A percentile compares a stretch with the other conserved stretches of the same genome.
Conservation (phyloP, 108 stramenopile genomes). For the Seminavis robusta region DNA sequence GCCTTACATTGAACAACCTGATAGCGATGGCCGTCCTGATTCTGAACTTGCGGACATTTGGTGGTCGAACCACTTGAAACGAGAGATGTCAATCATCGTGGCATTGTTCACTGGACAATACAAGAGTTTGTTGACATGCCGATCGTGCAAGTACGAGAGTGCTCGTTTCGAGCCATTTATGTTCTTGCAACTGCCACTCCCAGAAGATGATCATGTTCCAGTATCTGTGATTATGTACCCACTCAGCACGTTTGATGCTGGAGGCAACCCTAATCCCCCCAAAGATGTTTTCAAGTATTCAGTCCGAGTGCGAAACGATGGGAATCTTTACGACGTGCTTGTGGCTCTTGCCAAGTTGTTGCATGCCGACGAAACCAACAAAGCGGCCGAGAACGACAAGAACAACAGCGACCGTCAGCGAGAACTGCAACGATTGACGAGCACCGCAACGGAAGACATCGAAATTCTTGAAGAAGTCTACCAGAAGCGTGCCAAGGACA, state of each 20-base stretch:
- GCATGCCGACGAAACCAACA: slow-evolving; percentile 36
- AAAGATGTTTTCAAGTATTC: slow-evolving; percentile 63
- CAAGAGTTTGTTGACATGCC: slow-evolving; percentile 93
- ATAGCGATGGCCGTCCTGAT: slow-evolving; percentile 92
- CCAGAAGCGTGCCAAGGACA: slow-evolving; percentile 53
- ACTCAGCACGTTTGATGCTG: slow-evolving; percentile 5
- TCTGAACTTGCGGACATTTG: slow-evolving; percentile 94
- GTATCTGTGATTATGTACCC: slow-evolving; percentile 71
- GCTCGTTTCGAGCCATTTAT: slow-evolving; percentile 97
- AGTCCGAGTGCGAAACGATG: slow-evolving; percentile 72
- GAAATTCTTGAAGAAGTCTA: slow-evolving; percentile 20
- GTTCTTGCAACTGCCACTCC: slow-evolving; percentile 90
- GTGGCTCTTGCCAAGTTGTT: slow-evolving; percentile 60
- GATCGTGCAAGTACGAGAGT: slow-evolving; percentile 90
- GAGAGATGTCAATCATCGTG: slow-evolving; percentile 92
- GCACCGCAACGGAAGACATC: slow-evolving; percentile 9
- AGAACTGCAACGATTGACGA: not conserved
- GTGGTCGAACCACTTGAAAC: slow-evolving; percentile 94
- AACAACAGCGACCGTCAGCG: slow-evolving; percentile 3
- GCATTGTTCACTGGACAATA: slow-evolving; percentile 96
- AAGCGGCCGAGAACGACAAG: slow-evolving; percentile 6
- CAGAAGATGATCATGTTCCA: slow-evolving; percentile 83
- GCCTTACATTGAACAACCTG: slow-evolving; percentile 93
- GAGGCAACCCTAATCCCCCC: too few species aligned
- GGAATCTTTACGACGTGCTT: slow-evolving; percentile 76